Base-by-base conservation (phyloP, 2,329 filamentous ascomycete species). In the Scortechinia acanthostroma region DNA sequence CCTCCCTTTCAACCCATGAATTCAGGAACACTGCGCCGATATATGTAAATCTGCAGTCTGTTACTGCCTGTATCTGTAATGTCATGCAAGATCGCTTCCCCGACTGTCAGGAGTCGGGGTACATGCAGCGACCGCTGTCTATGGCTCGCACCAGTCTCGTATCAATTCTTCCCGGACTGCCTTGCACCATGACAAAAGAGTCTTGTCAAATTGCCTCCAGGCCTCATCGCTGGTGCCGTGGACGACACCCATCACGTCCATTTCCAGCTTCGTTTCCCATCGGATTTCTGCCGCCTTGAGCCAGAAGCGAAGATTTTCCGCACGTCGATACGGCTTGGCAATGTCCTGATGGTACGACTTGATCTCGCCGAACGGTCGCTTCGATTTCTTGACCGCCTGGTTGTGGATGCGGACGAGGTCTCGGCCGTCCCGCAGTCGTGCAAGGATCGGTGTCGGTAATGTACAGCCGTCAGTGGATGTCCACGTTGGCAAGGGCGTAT, bases 271-370 rank as follows among this genome's bases (percentile, higher is more conserved):
- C 42, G 77, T 68, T 56, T 83, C 80, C 77, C 78, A 84, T 45
- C 80, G 71, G 46, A 83, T 64, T 55, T 83, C 76, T 3, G 77
- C 77, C 14, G 80, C 79, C 58, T 84, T 84, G 52, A 76, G 61
- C 80, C 80, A 84, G 59, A 71, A 84, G 22, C 76, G 71, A 46
- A 84, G 65, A 52, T 84, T 84, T 47, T 84, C 80, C 2, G 78
- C 77, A 51, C 76, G 73, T 43, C 80, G 76, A 53, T 84, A 84
- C 1, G 79, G 80, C 57, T 83, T 83, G 16, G 66, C 71, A 4
- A 79, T 74, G 52, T 84, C 78, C 16, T 73, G 71, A 58, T 83
- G 79, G 54, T 70, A 82, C 4, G 67, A 65, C 53, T 77, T 80
- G 60, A 84, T 83, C 51, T 76, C 71, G 46, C 77, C 76, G 53